Evolutionary conservation across 1,139 yeast genomes (phyloP).

Genomic region (Pichia sp.): DNA sequence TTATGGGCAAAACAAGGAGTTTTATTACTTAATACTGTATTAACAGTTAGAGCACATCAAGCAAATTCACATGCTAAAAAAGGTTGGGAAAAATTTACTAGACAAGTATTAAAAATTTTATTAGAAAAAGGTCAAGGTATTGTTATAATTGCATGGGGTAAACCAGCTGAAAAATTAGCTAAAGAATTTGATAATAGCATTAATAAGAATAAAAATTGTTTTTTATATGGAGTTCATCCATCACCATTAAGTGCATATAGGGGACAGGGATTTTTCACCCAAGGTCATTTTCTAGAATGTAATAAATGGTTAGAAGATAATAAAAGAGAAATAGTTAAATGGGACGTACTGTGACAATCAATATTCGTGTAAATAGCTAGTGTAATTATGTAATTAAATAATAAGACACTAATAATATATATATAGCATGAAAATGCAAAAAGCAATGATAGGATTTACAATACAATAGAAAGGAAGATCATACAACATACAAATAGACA

Average conservation of each 20-base stretch:
- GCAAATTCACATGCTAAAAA: slow-evolving; percentile 86
- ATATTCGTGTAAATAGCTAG: too few species aligned
- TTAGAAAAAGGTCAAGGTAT: slow-evolving; percentile 44
- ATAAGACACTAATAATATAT: too few species aligned
- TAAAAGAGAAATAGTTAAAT: too few species aligned
- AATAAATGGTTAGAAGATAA: too few species aligned
- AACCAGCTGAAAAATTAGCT: slow-evolving; percentile 68
- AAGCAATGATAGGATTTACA: too few species aligned
- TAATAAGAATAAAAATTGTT: background rate
- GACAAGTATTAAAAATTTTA: slow-evolving; percentile 52
- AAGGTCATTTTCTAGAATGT: slow-evolving; percentile 43
- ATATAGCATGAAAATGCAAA: too few species aligned
- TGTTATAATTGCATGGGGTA: slow-evolving; percentile 90
- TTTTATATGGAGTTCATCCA: slow-evolving; percentile 77
- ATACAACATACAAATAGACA: too few species aligned
- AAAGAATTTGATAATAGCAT: background rate
- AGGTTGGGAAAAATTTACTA: slow-evolving; percentile 95
- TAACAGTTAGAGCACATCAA: slow-evolving; percentile 89
- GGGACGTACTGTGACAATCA: too few species aligned
- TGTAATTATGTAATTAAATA: too few species aligned
- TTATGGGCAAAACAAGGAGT: slow-evolving; percentile 91
- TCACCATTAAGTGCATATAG: slow-evolving; percentile 87
- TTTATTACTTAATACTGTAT: slow-evolving; percentile 74
- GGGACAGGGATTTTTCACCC: slow-evolving; percentile 47
- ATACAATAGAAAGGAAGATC: too few species aligned